Base-by-base conservation (phyloP, 208 protist species). In the Angomonas deanei region DNA sequence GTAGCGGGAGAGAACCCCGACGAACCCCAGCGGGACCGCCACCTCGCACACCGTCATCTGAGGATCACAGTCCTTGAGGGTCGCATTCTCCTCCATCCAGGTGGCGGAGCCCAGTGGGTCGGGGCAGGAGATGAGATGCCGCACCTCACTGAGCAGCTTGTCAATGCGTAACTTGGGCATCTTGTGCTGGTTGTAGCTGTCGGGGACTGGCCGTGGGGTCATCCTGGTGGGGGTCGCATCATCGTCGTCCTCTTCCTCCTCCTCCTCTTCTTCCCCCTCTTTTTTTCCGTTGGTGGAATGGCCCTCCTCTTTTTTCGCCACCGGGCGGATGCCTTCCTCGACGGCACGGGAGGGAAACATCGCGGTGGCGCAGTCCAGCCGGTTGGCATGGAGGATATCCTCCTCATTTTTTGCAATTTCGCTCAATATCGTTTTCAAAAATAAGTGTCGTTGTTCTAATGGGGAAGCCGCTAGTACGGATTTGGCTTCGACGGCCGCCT, bases 1-100 rank as follows among this genome's bases (percentile, higher is more conserved):
- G 56, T 77, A 84, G 47, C 80, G 73, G 1, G 80, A 83, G 39
- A 87, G 68, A 21, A 84, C 68, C 27, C 74, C 81, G 23, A 88
- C 67, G 54, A 81, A 62, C 17, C 81, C 81, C 28, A 88, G 62
- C 21, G 77, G 74, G 24, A 88, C 81, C 19, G 73, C 63, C 19
- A 84, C 56, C 61, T 76, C 74, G 31, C 52, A 72, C 17, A 84
- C 81, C 8, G 55, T 46, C 21, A 80, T 62, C 28, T 63, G 17
- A 26, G 57, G 56, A 48, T 72, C 67, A 0, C 39, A 47, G 21
- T 31, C 15, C 39, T 0, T 3, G 8, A 19, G 19, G n/a, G 2
- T 2, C 52, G 62, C 34, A 33, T 23, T 49, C 17, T 15, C 19
- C 54, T 71, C 61, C 38, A 65, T 47, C 36, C 72, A 59, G 27